Conservation (phyloP, 2,329 filamentous ascomycete genomes). For the Sordariomycetes sp. region DNA sequence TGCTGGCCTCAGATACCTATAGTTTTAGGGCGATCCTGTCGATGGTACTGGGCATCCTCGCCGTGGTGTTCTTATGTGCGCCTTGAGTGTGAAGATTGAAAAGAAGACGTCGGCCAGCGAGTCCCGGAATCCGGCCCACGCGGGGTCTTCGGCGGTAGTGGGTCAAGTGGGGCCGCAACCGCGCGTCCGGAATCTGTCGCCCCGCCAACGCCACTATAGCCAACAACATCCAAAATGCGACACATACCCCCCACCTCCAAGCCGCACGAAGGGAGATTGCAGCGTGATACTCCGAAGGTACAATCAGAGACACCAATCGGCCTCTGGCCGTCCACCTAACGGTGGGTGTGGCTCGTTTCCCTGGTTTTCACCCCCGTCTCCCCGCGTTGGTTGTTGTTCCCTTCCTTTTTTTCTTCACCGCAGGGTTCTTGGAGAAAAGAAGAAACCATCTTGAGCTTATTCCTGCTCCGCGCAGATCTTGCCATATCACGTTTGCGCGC, state of each 20-base stretch:
- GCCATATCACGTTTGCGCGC: background rate
- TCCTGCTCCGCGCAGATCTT: background rate
- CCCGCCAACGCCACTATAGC: background rate
- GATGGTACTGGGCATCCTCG: no score
- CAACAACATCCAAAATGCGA: background rate
- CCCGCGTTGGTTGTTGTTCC: background rate
- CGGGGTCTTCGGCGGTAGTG: no score
- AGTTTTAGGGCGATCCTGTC: no score
- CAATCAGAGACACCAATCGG: background rate
- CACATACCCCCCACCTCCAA: background rate
- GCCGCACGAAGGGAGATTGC: background rate
- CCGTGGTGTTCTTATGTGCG: no score
- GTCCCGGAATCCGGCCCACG: no score
- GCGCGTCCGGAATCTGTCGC: background rate
- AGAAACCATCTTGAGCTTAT: background rate
- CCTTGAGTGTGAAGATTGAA: no score
- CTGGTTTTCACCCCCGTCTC: background rate
- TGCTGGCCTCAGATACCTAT: no score
- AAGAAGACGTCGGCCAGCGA: no score
- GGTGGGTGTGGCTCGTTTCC: background rate
- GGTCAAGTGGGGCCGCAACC: no score
- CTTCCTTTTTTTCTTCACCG: background rate
- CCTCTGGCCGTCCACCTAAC: background rate
- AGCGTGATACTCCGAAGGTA: background rate
- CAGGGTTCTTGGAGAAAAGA: background rate